Evolutionary conservation across 768 basidiomycete species (phyloP), one percentile per base, ranked within the genome.

Genomic region (Cystobasidium tubakii): DNA sequence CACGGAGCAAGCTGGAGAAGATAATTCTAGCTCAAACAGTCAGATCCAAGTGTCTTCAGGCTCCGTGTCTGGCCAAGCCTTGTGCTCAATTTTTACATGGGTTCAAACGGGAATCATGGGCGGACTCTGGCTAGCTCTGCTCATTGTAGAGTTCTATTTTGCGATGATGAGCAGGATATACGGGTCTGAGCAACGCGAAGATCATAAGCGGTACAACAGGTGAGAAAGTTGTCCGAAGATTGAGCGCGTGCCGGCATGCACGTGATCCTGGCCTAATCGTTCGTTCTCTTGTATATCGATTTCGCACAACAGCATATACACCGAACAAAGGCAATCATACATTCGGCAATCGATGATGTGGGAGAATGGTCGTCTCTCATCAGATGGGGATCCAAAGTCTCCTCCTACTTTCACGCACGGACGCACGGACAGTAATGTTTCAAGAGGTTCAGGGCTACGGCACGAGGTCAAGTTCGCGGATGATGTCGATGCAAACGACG

Each of bases 41-140:
- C 60, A 74, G 25, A 23, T 73, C 57, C 43, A 72, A 66, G 66
- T 43, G 55, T 31, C 62, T 33, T 25, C 29, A 39, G 55, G 3
- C 46, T 74, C 65, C 76, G 69, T n/a, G 77, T 73, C 91, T 80
- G 90, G 87, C 6, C 81, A 87, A 42, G 87, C 86, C 4, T 84
- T 98, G 27, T 99, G 96, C 82, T 84, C 88, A 60, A 89, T 96
- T 69, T 95, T 97, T 79, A 85, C 92, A 3, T 96, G 92, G 91
- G 90, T 91, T 12, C 90, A 90, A 78, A 84, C 96, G 17, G 94
- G 94, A 43, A 83, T 97, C 71, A 94, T 98, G 92, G 89, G 85
- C 23, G 91, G 86, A 9, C 83, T 96, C 6, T 97, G 93, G 90
- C 81, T 90, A 12, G 79, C 96, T 19, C 83, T 96, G 36, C 54